These are phyloP conservation scores for Penicillium canescens DNA, from an alignment of 495 filamentous ascomycete species.

Conservation along the genomic window DNA sequence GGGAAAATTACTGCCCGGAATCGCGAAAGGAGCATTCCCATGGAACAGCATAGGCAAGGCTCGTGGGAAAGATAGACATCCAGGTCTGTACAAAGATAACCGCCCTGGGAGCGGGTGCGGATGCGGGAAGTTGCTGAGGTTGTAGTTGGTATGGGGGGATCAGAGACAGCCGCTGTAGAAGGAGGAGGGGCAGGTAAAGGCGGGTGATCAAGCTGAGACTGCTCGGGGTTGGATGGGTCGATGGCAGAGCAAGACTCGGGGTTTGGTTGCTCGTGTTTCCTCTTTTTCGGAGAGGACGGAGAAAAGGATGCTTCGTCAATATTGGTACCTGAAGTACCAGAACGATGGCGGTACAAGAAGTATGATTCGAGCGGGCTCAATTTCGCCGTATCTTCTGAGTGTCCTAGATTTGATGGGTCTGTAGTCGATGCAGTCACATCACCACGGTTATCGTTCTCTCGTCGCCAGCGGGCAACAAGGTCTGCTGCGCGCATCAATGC, in stretches of 20 bases:
- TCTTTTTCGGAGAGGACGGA: slow-evolving; percentile 18
- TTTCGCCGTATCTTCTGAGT: background rate
- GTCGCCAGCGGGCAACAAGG: slow-evolving; percentile 74
- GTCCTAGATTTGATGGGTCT: slow-evolving; percentile 3
- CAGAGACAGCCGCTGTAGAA: slow-evolving; percentile 1
- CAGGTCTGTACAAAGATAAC: slow-evolving; percentile 91
- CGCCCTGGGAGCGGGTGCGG: slow-evolving; percentile 56
- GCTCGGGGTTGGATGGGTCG: background rate
- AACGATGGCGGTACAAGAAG: slow-evolving; percentile 29
- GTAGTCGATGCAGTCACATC: background rate
- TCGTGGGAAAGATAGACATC: slow-evolving; percentile 93
- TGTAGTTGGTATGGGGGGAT: background rate
- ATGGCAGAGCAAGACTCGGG: slow-evolving; percentile 7
- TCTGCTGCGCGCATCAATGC: slow-evolving; percentile 83
- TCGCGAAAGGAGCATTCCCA: slow-evolving; percentile 90
- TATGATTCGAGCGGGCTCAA: slow-evolving; percentile 38
- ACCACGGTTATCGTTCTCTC: slow-evolving; percentile 18
- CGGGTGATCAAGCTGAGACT: background rate
- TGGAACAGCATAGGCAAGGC: slow-evolving; percentile 93
- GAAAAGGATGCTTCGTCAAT: background rate
- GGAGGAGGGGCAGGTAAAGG: slow-evolving; percentile 20
- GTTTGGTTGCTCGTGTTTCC: slow-evolving; percentile 21
- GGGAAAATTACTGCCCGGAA: slow-evolving; percentile 83
- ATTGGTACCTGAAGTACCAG: background rate
- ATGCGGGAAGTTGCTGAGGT: slow-evolving; percentile 21